Evolutionary conservation across 2,329 filamentous ascomycete genomes (phyloP), one percentile per base, ranked within the genome.

Genomic region (Alternaria incomplexa): DNA sequence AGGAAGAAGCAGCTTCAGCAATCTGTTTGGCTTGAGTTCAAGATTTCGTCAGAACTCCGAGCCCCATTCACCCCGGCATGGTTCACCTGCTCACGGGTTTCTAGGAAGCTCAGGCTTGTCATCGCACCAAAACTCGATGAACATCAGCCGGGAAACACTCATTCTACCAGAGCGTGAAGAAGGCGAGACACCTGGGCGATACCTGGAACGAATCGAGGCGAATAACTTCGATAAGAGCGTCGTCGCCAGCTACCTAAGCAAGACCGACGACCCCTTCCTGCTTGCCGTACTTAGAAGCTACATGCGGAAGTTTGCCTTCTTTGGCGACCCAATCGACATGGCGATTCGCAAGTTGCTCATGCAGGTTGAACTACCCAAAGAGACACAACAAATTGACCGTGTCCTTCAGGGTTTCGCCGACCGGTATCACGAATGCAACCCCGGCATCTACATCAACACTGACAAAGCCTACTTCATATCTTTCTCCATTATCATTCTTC

Each of bases 391-490:
- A 73, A 98, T 99, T 67, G 96, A 99, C 80, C 88, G 96, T 56
- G 96, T 96, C 58, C 83, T 99, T 36, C 93, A 97, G 77, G 91
- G 93, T 3, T 98, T 99, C 81, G 93, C 96, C 0, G 96, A 99
- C 77, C 89, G 96, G 62, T 99, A 99, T 78, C 93, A 98, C 76
- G 96, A 99, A 80, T 99, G 96, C 81, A 99, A 99, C 73, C 96
- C 96, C 3, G 95, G 96, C 43, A 96, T 99, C 63, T 99, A 97
- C 80, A 87, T 91, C 23, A 90, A 90, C 32, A 89, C 93, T 54
- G 96, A 98, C 74, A 93, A 97, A 81, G 94, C 96, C n/a, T 97
- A 98, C 79, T 97, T 98, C 74, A 95, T 98, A 67, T 93, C 95
- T 15, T 99, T 99, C 77, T 98, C 95, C 2, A 89, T 99, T 60